Conservation (phyloP, 257 asterid genomes). For the Verbena officinalis region DNA sequence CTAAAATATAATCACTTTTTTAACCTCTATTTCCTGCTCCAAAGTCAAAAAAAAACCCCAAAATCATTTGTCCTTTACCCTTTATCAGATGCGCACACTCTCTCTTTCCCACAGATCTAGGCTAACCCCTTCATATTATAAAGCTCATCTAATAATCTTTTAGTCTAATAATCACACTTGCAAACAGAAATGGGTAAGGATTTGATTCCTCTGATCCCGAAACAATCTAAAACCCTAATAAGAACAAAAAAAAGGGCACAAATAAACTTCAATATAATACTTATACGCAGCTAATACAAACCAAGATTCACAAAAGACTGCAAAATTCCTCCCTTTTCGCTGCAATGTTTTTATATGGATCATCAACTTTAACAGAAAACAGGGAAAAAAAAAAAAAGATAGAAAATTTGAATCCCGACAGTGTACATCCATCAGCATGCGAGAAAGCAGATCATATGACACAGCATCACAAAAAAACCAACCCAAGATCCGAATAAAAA, state of each 20-base stretch:
- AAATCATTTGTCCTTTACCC: constrained; percentile 37
- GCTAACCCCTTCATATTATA: neutral
- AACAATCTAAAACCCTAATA: neutral
- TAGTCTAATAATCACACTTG: constrained; percentile 4
- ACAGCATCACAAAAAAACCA: constrained; percentile 8
- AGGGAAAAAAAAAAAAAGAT: neutral
- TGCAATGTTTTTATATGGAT: constrained; percentile 13
- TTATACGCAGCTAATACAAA: neutral
- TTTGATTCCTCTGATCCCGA: constrained; percentile 30
- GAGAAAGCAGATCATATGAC: neutral
- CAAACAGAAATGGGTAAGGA: constrained; percentile 13
- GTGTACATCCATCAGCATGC: neutral
- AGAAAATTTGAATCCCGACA: neutral
- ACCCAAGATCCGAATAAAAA: constrained; percentile 11
- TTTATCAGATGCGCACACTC: neutral
- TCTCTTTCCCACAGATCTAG: constrained; percentile 28
- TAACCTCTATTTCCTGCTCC: constrained; percentile 19
- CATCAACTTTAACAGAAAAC: constrained; percentile 18
- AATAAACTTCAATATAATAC: neutral
- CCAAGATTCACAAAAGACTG: constrained; percentile 3
- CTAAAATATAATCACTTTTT: constrained; percentile 26
- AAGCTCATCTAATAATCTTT: constrained; percentile 2
- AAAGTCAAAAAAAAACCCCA: constrained; percentile 42
- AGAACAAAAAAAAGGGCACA: neutral
- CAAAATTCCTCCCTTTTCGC: constrained; percentile 5